phyloP scores from a whole-genome alignment of 257 asterid species.

The Salvia hispanica region DNA sequence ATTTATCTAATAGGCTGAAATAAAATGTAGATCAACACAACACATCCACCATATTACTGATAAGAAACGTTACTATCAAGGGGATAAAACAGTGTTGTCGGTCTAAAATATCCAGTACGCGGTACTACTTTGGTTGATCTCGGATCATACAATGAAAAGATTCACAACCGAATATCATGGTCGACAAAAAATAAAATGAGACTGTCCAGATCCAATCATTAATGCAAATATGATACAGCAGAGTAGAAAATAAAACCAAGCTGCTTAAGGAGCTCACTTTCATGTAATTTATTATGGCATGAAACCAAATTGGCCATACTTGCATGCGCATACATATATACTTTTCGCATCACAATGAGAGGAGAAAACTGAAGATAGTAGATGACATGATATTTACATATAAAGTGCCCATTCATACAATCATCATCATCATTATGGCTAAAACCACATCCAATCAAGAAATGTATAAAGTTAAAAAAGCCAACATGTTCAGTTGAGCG shows the following conservation, averaged over 20 bases:
- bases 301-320: conserved; percentile 4
- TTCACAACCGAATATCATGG: neutral
- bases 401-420: conserved; percentile 1
- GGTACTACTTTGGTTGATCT: conserved; percentile 14
- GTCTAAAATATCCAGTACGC: conserved; percentile 1
- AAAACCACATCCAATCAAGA: conserved; percentile 24
- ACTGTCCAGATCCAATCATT: conserved; percentile 6
- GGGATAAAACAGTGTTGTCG: conserved; percentile 1
- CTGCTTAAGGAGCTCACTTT: conserved; percentile 21
- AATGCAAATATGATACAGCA: neutral
- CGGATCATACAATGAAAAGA: conserved; percentile 16
- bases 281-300: conserved; percentile 6
- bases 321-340: conserved; percentile 24
- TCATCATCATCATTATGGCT: conserved; percentile 31
- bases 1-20: conserved; percentile 11
- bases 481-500: conserved; percentile 1
- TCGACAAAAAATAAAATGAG: conserved; percentile 21
- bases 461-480: conserved; percentile 4
- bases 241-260: conserved; percentile 14
- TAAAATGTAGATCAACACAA: conserved; percentile 14
- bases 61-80: neutral
- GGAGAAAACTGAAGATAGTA: neutral
- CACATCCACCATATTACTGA: conserved; percentile 25
- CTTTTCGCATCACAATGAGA: conserved; percentile 22
- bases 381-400: neutral